Evolutionary conservation across 192 early-diverging fungal genomes (phyloP).

Genomic region (Umbelopsis isabellina): DNA sequence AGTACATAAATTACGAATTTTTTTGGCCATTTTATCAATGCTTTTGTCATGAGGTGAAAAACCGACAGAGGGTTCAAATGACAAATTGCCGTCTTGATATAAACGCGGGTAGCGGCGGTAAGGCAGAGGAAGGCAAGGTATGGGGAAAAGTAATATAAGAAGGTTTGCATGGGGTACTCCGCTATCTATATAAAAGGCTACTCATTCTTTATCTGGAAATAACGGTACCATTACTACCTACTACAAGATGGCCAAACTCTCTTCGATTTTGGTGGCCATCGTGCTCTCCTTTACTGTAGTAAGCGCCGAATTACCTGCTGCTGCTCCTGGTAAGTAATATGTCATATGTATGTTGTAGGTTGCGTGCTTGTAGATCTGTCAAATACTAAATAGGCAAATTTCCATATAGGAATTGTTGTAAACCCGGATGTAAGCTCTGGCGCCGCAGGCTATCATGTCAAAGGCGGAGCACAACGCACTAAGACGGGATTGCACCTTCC

Average conservation of each 20-base stretch:
- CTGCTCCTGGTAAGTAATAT: slow-evolving; percentile 22
- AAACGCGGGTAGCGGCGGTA: no score
- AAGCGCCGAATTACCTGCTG: slow-evolving; percentile 1
- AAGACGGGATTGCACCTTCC: slow-evolving; percentile 26
- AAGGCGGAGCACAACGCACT: slow-evolving; percentile 19
- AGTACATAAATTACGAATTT: no score
- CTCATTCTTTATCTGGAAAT: not conserved
- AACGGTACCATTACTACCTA: not conserved
- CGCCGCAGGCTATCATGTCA: slow-evolving; percentile 28
- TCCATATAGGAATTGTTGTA: not conserved
- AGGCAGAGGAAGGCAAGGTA: no score
- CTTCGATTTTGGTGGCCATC: slow-evolving; percentile 23
- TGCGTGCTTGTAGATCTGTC: no score
- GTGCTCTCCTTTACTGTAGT: slow-evolving; percentile 23
- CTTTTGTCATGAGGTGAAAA: no score
- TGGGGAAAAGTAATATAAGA: no score
- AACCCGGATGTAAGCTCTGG: not conserved
- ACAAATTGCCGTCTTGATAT: no score
- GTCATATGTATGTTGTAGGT: not conserved
- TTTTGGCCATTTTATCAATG: no score
- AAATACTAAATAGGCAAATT: not conserved
- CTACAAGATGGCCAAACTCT: slow-evolving; percentile 23
- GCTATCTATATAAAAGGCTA: not conserved
- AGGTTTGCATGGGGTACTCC: not conserved
- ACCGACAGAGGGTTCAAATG: no score